Base-by-base conservation (phyloP, 176 grass and related monocot species). In the Triticum turgidum region DNA sequence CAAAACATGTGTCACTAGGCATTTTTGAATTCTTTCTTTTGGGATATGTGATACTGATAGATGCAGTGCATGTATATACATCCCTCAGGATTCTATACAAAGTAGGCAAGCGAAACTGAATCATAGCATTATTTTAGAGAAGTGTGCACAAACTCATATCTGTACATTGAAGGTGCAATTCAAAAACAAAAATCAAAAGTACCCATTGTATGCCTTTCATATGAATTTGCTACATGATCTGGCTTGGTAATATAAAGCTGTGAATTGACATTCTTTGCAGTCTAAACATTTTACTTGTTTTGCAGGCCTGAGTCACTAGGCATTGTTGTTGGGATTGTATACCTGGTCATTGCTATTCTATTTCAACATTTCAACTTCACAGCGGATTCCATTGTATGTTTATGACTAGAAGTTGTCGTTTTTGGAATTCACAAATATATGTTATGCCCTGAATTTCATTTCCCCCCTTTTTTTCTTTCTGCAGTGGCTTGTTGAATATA, bases 401-500 rank as follows among this genome's bases (percentile, higher is more conserved):
- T 83, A 20, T 39, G 1, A n/a, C 10, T 77, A 58, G 77, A 17
- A 56, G 6, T 42, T 79, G 5, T 56, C 20, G 37, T 59, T 11
- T 71, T 56, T 84, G 27, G 32, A 61, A 75, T 87, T 83, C 17
- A 17, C 47, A 34, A 82, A 32, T 41, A 22, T 84, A 18, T 78
- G 9, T 42, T 75, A 74, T 90, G 37, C 61, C 49, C 34, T 77
- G 29, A 77, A 90, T 71, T 56, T 56, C 52, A 20, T 59, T 21
- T 9, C 80, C 29, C 52, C 8, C 51, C 61, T 81, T 58, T 86
- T 64, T 74, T 81, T 12, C 49, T 49, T 62, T 78, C 85, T 87
- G 61, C 97, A 99, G 97, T 99, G 97, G 97, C 94, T 99, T 85
- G 94, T 99, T 69, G 97, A 99, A 89, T 99, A 96, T 73, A 99